A percentile compares a stretch with the other conserved stretches of the same genome.
These are phyloP conservation scores for Pterocarpus santalinus DNA, from an alignment of 306 rosid species.

Conservation along the genomic window DNA sequence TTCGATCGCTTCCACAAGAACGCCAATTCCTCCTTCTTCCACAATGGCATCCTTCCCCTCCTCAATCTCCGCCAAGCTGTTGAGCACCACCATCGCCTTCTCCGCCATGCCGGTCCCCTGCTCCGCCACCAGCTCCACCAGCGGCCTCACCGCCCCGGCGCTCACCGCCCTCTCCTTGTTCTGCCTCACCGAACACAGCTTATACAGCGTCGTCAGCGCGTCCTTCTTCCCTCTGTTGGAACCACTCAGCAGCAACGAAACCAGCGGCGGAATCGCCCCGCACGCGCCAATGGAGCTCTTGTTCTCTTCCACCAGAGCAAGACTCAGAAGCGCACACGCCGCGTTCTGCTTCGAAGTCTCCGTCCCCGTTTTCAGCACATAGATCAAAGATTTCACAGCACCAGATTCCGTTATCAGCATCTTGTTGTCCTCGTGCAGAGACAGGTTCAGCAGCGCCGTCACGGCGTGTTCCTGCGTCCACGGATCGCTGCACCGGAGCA, in stretches of 20 bases:
- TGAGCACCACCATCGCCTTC: constrained; percentile 97
- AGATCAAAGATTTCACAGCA: constrained; percentile 83
- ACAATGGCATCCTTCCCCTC: constrained; percentile 87
- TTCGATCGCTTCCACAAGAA: constrained; percentile 88
- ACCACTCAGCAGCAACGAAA: constrained; percentile 73
- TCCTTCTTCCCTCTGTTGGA: constrained; percentile 94
- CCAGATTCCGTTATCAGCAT: constrained; percentile 77
- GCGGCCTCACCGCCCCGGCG: constrained; percentile 91
- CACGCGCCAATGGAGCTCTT: constrained; percentile 87
- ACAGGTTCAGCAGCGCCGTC: constrained; percentile 85
- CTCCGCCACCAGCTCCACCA: constrained; percentile 87
- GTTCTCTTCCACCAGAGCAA: constrained; percentile 85
- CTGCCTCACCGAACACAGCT: constrained; percentile 81
- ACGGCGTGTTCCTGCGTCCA: constrained; percentile 95
- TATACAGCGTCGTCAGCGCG: constrained; percentile 83
- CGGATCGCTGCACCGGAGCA: constrained; percentile 91
- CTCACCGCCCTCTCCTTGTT: constrained; percentile 90
- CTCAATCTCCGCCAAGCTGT: constrained; percentile 72
- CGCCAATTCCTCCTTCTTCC: constrained; percentile 87
- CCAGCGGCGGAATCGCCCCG: constrained; percentile 88
- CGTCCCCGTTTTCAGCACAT: constrained; percentile 89
- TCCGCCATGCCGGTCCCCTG: constrained; percentile 86
- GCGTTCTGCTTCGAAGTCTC: constrained; percentile 97
- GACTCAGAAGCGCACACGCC: constrained; percentile 87
- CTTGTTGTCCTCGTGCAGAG: constrained; percentile 85